Evolutionary conservation across 805 yeast species (phyloP).

Genomic region (Starmerella floricola): DNA sequence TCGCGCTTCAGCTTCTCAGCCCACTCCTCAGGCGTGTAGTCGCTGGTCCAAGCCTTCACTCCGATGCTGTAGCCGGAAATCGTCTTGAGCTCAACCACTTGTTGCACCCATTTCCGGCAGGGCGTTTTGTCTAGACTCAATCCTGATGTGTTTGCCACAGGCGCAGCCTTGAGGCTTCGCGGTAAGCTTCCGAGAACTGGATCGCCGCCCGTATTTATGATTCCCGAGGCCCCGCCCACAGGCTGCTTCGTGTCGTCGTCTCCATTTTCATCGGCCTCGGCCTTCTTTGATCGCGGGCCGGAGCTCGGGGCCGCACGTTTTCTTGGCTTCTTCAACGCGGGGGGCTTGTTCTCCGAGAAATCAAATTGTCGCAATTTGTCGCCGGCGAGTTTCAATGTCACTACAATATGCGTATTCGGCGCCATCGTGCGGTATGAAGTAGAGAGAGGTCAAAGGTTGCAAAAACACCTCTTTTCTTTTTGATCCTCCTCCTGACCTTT

Average conservation of each 20-base stretch:
- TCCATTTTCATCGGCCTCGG: neutral
- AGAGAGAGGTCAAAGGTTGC: neutral
- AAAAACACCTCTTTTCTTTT: neutral
- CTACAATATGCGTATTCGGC: slow-evolving; percentile 11
- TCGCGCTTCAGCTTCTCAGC: slow-evolving; percentile 4
- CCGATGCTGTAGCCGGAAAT: slow-evolving; percentile 37
- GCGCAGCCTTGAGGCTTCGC: slow-evolving; percentile 20
- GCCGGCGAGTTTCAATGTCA: slow-evolving; percentile 18
- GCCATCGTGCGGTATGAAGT: slow-evolving; percentile 1
- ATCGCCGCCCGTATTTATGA: slow-evolving; percentile 11
- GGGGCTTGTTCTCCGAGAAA: slow-evolving; percentile 10
- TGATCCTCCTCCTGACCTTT: too few species aligned
- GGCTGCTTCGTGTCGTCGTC: neutral
- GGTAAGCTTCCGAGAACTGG: slow-evolving; percentile 20
- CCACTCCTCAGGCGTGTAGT: slow-evolving; percentile 11
- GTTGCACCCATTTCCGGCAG: slow-evolving; percentile 36
- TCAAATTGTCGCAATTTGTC: slow-evolving; percentile 18
- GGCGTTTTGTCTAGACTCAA: slow-evolving; percentile 35
- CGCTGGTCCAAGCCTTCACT: slow-evolving; percentile 34
- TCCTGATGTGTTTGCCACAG: slow-evolving; percentile 28
- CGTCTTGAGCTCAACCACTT: slow-evolving; percentile 32
- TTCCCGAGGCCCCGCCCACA: slow-evolving; percentile 2
- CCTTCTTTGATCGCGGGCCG: slow-evolving; percentile 1
- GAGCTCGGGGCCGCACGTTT: slow-evolving; percentile 7
- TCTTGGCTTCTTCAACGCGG: slow-evolving; percentile 8